phyloP scores from a whole-genome alignment of 805 yeast genomes.

The Ogataea salicorniae region DNA sequence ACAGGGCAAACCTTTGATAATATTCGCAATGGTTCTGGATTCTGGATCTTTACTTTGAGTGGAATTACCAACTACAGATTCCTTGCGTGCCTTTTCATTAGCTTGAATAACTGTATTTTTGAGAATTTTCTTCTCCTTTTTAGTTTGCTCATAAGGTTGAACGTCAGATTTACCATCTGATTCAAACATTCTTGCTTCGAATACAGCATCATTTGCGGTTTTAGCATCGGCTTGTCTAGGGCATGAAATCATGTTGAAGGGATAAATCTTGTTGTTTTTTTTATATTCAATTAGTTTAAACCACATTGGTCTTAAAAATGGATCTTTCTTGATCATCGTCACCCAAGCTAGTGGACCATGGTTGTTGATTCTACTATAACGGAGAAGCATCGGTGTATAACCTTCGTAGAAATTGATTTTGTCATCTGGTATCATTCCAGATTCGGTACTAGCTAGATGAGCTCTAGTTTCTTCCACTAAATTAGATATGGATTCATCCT shows the following conservation, averaged over 20 bases:
- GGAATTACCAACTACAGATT: constrained; percentile 8
- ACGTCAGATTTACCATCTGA: constrained; percentile 36
- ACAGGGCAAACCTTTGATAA: constrained; percentile 38
- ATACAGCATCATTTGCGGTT: constrained; percentile 16
- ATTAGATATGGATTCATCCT: too few species aligned
- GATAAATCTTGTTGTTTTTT: constrained; percentile 13
- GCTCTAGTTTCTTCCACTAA: neutral
- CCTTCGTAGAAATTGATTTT: constrained; percentile 38
- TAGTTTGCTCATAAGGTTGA: constrained; percentile 23
- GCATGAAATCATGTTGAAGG: neutral
- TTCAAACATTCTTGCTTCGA: constrained; percentile 30
- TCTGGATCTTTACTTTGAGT: constrained; percentile 16
- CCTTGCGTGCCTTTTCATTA: constrained; percentile 7
- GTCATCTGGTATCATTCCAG: constrained; percentile 29
- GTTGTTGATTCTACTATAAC: constrained; percentile 37
- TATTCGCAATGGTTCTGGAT: constrained; percentile 20
- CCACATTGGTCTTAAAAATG: constrained; percentile 34
- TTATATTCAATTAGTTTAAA: constrained; percentile 18
- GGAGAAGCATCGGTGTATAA: constrained; percentile 37
- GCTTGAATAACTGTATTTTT: neutral
- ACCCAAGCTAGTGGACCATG: constrained; percentile 52
- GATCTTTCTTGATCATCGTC: constrained; percentile 44
- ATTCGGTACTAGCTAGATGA: neutral
- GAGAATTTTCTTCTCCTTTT: constrained; percentile 5
- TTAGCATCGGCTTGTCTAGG: neutral